Evolutionary conservation across 2,329 filamentous ascomycete species (phyloP).

Genomic region (Penicillium janthinellum): DNA sequence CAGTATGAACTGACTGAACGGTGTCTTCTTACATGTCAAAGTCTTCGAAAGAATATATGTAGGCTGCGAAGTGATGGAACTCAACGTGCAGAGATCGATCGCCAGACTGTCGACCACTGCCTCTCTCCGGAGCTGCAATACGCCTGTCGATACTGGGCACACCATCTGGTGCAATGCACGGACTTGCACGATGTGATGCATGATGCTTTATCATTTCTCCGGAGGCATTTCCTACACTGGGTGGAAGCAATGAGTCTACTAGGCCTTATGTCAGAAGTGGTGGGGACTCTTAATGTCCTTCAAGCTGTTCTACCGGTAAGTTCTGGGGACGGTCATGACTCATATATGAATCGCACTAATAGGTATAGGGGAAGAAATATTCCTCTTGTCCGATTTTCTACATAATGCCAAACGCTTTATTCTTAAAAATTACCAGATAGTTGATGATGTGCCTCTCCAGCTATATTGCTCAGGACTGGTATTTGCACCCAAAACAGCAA

Average conservation of each 20-base stretch:
- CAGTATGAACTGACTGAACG: too few species aligned
- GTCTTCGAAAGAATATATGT: too few species aligned
- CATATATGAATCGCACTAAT: constrained; percentile 16
- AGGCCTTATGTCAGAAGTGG: constrained; percentile 19
- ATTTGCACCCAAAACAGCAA: constrained; percentile 25
- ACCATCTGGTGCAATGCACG: too few species aligned
- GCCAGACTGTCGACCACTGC: too few species aligned
- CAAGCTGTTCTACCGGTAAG: constrained; percentile 8
- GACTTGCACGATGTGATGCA: too few species aligned
- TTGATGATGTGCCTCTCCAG: background rate
- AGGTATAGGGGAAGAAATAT: background rate
- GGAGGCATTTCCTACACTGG: constrained; percentile 31
- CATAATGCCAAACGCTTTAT: constrained; percentile 1
- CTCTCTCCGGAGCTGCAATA: too few species aligned
- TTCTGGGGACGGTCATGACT: too few species aligned
- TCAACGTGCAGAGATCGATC: too few species aligned
- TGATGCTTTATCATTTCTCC: constrained; percentile 20
- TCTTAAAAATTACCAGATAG: background rate
- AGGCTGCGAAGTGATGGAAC: too few species aligned
- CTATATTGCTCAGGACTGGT: background rate
- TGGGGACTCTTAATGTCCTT: constrained; percentile 21
- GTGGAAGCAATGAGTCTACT: constrained; percentile 30
- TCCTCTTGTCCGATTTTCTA: background rate
- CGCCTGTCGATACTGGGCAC: too few species aligned
- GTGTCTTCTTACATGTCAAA: too few species aligned